Percentiles rank a stretch among this genome's conserved stretches.
These are phyloP conservation scores for Sporisorium reilianum DNA, from an alignment of 1,284 basidiomycete genomes.

Conservation along the genomic window DNA sequence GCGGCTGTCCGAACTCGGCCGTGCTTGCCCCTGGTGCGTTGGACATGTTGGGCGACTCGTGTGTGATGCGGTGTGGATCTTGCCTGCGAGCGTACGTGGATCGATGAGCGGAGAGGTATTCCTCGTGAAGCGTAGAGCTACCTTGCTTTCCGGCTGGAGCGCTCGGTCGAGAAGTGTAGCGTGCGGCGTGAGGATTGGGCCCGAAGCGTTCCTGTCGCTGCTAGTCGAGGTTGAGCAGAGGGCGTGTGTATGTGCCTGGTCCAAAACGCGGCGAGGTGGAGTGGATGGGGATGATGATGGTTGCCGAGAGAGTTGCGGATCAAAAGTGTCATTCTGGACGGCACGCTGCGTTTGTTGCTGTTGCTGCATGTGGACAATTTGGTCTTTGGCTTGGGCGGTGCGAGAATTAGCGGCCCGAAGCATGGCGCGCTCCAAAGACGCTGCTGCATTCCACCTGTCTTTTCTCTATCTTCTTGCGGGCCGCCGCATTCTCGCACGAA, in stretches of 20 bases:
- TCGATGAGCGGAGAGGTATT: neutral
- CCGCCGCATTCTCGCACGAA: conserved; percentile 9
- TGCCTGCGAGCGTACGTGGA: neutral
- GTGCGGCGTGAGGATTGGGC: neutral
- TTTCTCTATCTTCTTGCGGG: conserved; percentile 1
- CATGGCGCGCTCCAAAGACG: no score
- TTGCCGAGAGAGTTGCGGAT: neutral
- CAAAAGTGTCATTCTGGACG: neutral
- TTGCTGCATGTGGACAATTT: conserved; percentile 10
- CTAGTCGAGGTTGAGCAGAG: neutral
- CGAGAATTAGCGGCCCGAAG: no score
- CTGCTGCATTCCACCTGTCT: conserved; percentile 15
- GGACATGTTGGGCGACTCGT: conserved; percentile 23
- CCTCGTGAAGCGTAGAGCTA: neutral
- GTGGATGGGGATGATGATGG: neutral
- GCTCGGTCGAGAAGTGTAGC: neutral
- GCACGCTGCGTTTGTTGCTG: neutral
- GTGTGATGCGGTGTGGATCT: neutral
- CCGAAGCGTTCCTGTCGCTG: neutral
- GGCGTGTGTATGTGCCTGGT: neutral
- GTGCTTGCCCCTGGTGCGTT: conserved; percentile 51
- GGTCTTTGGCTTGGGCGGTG: neutral
- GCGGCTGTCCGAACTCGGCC: conserved; percentile 66
- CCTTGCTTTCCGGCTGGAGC: neutral
- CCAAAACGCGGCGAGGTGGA: neutral